These are phyloP conservation scores for Citrullus amarus DNA, from an alignment of 306 rosid species.

Conservation along the genomic window DNA sequence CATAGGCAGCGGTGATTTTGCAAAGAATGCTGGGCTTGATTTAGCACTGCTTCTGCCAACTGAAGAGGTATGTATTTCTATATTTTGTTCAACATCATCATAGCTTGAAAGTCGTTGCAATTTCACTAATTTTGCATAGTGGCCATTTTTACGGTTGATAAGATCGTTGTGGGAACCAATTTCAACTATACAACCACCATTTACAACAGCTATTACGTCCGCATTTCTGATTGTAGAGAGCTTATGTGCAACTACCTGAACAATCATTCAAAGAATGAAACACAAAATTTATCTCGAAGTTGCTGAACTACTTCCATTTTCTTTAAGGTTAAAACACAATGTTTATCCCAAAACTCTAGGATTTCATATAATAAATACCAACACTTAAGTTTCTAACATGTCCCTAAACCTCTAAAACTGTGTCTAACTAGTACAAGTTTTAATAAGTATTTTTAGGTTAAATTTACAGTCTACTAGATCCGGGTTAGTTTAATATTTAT, in stretches of 20 bases:
- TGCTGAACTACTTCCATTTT: neutral
- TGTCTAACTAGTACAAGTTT: neutral
- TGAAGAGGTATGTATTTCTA: slow-evolving; percentile 28
- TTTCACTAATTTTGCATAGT: slow-evolving; percentile 67
- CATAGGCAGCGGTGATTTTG: slow-evolving; percentile 41
- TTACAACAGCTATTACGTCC: slow-evolving; percentile 68
- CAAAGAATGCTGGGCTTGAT: slow-evolving; percentile 61
- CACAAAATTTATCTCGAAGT: neutral
- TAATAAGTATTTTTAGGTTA: neutral
- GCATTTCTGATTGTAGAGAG: slow-evolving; percentile 84
- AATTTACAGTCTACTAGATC: neutral
- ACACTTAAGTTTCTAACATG: neutral
- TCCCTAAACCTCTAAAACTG: neutral
- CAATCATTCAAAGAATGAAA: neutral
- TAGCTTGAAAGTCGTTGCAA: slow-evolving; percentile 62
- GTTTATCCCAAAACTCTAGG: neutral
- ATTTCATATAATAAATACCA: too few relatives aligned
- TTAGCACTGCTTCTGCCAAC: slow-evolving; percentile 60
- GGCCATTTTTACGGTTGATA: slow-evolving; percentile 46
- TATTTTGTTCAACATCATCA: slow-evolving; percentile 41
- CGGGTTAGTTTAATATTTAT: neutral
- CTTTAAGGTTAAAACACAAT: neutral
- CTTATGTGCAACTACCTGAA: slow-evolving; percentile 94
- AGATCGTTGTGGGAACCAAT: slow-evolving; percentile 66
- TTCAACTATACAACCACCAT: slow-evolving; percentile 59